Evolutionary conservation across 2,329 filamentous ascomycete genomes (phyloP), one percentile per base, ranked within the genome.

Genomic region (Cryphonectria japonica): DNA sequence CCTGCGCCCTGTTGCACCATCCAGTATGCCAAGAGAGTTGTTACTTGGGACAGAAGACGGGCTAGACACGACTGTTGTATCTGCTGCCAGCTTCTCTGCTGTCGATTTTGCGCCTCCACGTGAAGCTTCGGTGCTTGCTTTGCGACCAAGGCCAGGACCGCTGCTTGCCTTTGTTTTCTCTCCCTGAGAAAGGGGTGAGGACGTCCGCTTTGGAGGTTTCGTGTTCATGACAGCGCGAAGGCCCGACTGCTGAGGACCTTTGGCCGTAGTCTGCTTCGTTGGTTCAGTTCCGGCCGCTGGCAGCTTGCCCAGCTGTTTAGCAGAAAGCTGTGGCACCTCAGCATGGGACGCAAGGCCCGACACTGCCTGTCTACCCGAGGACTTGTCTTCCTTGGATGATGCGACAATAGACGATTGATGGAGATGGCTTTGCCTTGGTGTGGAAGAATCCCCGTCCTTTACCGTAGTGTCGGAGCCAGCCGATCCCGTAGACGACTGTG

Each of bases 301-400:
- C 64, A 81, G 83, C 73, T 88, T 88, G 3, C 85, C 86, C 14
- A 82, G 80, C 32, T 84, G 82, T 75, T 86, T 87, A 22, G 81
- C 79, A 73, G 83, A 86, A 69, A 80, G 64, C 1, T 70, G 72
- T 22, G 67, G 68, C 19, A 66, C 62, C 62, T 75, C 54, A 67
- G 57, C 26, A 66, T 68, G 43, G 67, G 70, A 61, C 3, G 72
- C 52, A 1, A 71, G 70, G 39, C 29, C 69, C n/a, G 66, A 67
- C 37, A 66, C 70, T 19, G 69, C 68, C 50, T 71, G 69, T 39
- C 57, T 50, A 9, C 67, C 61, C 16, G 66, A 52, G 19, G 50
- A 43, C 19, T 32, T 69, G 16, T 26, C 64, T 26, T 72, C 71
- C 13, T 39, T 63, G 37, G 64, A 60, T 9, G 75, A 74, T 34